Conservation (phyloP, 768 basidiomycete genomes). For the Mycena kentingensis region DNA sequence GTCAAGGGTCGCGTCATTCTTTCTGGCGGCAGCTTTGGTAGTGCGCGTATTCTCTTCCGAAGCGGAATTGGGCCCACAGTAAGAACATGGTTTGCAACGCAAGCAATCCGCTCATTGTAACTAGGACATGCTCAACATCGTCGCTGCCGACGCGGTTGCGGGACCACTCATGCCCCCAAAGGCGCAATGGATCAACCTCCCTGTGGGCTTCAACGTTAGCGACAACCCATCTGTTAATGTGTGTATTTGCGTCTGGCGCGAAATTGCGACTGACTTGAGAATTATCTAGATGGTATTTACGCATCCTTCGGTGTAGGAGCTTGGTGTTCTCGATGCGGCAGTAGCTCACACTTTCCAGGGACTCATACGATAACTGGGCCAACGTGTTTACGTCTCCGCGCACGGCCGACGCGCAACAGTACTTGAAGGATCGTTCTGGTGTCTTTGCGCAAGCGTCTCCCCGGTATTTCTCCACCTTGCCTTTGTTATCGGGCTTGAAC, state of each 20-base stretch:
- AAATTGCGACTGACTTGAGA: background rate
- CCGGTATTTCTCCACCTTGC: constrained; percentile 25
- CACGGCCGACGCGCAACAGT: constrained; percentile 42
- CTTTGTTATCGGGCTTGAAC: background rate
- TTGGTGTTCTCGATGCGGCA: background rate
- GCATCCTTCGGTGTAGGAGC: constrained; percentile 36
- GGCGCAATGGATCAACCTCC: constrained; percentile 40
- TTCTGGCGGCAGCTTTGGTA: constrained; percentile 42
- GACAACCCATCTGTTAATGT: constrained; percentile 50
- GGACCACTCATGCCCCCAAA: constrained; percentile 37
- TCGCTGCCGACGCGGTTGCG: constrained; percentile 34
- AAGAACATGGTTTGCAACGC: background rate
- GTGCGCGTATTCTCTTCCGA: constrained; percentile 42
- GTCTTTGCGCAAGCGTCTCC: constrained; percentile 44
- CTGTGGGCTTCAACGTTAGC: constrained; percentile 29
- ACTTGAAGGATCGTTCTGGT: constrained; percentile 38
- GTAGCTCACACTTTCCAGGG: constrained; percentile 1
- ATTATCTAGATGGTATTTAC: constrained; percentile 40
- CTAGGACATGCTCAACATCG: constrained; percentile 36
- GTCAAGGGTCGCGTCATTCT: constrained; percentile 19
- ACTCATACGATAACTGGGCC: constrained; percentile 48
- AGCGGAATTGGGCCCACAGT: constrained; percentile 45
- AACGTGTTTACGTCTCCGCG: constrained; percentile 40
- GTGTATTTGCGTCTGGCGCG: constrained; percentile 5
- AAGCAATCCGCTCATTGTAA: background rate